phyloP scores from a whole-genome alignment of 2,329 filamentous ascomycete species.

The Sporothrix schenckii region DNA sequence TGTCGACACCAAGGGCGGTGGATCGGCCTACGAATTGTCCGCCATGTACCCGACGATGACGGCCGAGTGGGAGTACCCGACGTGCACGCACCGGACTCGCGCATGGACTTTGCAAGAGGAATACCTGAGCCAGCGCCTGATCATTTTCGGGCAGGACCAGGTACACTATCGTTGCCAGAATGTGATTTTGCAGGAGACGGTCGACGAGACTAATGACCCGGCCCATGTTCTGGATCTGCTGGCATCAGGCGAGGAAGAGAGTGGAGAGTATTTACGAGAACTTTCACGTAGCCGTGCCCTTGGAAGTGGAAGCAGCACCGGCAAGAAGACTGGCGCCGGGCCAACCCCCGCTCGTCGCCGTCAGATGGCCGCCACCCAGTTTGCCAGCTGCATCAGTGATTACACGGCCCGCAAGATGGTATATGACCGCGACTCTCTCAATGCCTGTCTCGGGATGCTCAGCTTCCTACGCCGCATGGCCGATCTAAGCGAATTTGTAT shows the following conservation, averaged over 20 bases:
- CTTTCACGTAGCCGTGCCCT: not conserved
- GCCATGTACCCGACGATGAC: slow-evolving; percentile 16
- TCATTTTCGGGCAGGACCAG: slow-evolving; percentile 26
- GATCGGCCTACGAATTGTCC: not conserved
- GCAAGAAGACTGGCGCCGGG: not conserved
- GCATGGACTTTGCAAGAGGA: slow-evolving; percentile 31
- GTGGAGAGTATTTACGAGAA: not conserved
- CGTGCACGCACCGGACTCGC: slow-evolving; percentile 24
- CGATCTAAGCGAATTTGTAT: slow-evolving; percentile 9
- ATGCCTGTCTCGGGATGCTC: slow-evolving; percentile 27
- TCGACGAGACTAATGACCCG: slow-evolving; percentile 25
- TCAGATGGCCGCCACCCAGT: slow-evolving; percentile 16
- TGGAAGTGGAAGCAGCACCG: not conserved
- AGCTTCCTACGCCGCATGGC: slow-evolving; percentile 3
- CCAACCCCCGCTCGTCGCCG: not conserved
- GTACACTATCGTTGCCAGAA: slow-evolving; percentile 25
- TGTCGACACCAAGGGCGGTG: not conserved
- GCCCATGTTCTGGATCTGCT: not conserved
- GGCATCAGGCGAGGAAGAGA: not conserved
- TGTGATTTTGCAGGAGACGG: slow-evolving; percentile 16
- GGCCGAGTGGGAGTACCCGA: slow-evolving; percentile 21
- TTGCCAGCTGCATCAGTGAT: not conserved
- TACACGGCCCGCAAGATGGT: slow-evolving; percentile 28
- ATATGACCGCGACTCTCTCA: slow-evolving; percentile 27
- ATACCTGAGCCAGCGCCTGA: slow-evolving; percentile 22